phyloP scores from a whole-genome alignment of 1,284 basidiomycete species.

The Sporisorium scitamineum region DNA sequence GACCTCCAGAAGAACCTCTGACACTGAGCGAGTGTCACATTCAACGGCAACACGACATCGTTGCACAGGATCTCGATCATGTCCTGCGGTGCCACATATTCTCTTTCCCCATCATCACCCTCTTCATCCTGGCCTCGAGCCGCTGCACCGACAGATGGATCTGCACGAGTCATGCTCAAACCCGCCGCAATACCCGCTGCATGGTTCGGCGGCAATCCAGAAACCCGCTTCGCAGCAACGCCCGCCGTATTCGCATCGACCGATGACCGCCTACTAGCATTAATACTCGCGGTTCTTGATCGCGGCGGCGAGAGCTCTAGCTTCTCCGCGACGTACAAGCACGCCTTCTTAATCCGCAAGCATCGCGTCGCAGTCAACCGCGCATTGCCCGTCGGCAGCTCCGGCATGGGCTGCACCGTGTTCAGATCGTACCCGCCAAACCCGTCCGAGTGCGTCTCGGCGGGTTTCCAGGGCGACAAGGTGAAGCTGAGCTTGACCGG shows the following conservation, averaged over 20 bases:
- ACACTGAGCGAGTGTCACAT: constrained; percentile 81
- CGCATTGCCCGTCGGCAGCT: constrained; percentile 76
- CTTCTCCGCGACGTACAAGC: constrained; percentile 88
- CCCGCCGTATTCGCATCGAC: constrained; percentile 13
- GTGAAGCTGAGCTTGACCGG: constrained; percentile 77
- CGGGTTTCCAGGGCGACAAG: constrained; percentile 77
- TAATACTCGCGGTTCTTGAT: constrained; percentile 36
- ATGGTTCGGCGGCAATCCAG: not conserved
- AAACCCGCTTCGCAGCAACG: not conserved
- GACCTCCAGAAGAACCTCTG: constrained; percentile 53
- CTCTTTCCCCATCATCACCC: not conserved
- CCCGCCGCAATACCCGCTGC: constrained; percentile 1
- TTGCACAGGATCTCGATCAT: constrained; percentile 89
- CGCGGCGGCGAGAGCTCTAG: constrained; percentile 74
- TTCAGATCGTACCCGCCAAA: constrained; percentile 37
- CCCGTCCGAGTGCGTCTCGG: constrained; percentile 29
- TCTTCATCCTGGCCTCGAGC: not conserved
- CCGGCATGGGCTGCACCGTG: constrained; percentile 27
- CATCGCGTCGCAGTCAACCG: constrained; percentile 88
- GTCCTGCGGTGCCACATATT: constrained; percentile 75
- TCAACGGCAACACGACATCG: constrained; percentile 80
- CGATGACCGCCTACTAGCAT: constrained; percentile 37
- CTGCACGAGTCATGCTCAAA: constrained; percentile 37
- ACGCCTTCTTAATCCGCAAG: constrained; percentile 85
- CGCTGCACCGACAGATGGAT: constrained; percentile 13